These are phyloP conservation scores for Tetrapisispora fleetii DNA, from an alignment of 805 yeast genomes.

Conservation along the genomic window DNA sequence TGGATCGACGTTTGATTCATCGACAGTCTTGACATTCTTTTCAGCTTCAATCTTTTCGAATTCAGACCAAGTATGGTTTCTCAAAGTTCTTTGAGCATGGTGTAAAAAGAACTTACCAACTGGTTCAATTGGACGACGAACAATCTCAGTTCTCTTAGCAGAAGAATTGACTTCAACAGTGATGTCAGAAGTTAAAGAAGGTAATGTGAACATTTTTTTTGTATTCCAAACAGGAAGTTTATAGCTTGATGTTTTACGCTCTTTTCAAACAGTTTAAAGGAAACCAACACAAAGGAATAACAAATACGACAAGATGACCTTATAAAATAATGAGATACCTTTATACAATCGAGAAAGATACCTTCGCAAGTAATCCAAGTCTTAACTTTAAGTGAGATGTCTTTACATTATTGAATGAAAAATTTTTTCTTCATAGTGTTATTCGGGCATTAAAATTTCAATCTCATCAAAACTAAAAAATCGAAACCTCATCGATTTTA, in stretches of 20 bases:
- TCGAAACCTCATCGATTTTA: background rate
- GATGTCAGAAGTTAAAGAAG: slow-evolving; percentile 46
- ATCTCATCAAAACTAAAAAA: background rate
- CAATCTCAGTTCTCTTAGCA: slow-evolving; percentile 46
- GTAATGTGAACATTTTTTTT: slow-evolving; percentile 29
- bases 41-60: slow-evolving; percentile 90
- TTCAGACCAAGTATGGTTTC: slow-evolving; percentile 99
- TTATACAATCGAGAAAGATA: background rate
- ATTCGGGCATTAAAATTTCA: no score
- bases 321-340: background rate
- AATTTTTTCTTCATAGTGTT: no score
- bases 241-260: background rate
- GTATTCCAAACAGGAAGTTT: background rate
- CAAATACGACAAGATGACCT: background rate
- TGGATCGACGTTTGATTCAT: slow-evolving; percentile 48
- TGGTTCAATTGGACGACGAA: slow-evolving; percentile 84
- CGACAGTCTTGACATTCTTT: slow-evolving; percentile 64
- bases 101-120: slow-evolving; percentile 94
- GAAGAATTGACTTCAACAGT: slow-evolving; percentile 42
- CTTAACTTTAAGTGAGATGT: no score
- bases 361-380: no score
- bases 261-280: background rate
- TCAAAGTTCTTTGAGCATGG: slow-evolving; percentile 88
- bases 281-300: background rate
- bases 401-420: no score